Conservation (phyloP, 371 early-diverging fungal genomes). For the Rhizopus sp. region DNA sequence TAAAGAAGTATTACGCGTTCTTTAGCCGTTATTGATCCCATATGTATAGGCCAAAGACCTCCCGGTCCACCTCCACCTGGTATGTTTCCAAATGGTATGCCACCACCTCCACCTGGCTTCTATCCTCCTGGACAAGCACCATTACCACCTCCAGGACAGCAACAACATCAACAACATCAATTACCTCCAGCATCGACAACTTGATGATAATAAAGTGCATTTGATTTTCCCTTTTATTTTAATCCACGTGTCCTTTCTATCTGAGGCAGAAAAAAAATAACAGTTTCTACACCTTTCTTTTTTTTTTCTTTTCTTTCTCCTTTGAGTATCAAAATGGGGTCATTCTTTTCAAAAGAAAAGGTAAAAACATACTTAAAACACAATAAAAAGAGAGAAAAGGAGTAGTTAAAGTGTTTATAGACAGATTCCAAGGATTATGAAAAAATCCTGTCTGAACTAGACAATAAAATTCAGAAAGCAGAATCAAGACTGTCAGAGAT, state of each 20-base stretch:
- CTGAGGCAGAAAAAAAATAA: not conserved
- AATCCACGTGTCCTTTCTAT: constrained; percentile 4
- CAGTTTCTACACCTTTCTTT: constrained; percentile 2
- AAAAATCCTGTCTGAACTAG: constrained; percentile 77
- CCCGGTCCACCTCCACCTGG: constrained; percentile 26
- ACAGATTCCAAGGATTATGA: constrained; percentile 69
- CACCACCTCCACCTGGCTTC: constrained; percentile 5
- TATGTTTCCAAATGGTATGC: constrained; percentile 7
- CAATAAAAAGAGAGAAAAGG: not conserved
- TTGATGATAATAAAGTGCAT: constrained; percentile 6
- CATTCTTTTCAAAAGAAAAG: constrained; percentile 22
- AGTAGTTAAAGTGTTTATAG: constrained; percentile 8
- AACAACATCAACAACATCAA: constrained; percentile 6
- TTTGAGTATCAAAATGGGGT: constrained; percentile 10
- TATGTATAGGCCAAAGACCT: constrained; percentile 3
- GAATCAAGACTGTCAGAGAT: constrained; percentile 68
- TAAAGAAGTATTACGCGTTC: not conserved
- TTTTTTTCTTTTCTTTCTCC: constrained; percentile 10
- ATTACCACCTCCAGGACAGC: constrained; percentile 10
- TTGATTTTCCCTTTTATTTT: constrained; percentile 3
- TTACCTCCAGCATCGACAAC: constrained; percentile 16
- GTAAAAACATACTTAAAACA: constrained; percentile 4
- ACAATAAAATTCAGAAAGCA: constrained; percentile 71
- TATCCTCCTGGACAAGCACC: constrained; percentile 18
- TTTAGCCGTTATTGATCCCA: no score